Conservation (phyloP, 768 basidiomycete genomes). For the Psilocybe cubensis region DNA sequence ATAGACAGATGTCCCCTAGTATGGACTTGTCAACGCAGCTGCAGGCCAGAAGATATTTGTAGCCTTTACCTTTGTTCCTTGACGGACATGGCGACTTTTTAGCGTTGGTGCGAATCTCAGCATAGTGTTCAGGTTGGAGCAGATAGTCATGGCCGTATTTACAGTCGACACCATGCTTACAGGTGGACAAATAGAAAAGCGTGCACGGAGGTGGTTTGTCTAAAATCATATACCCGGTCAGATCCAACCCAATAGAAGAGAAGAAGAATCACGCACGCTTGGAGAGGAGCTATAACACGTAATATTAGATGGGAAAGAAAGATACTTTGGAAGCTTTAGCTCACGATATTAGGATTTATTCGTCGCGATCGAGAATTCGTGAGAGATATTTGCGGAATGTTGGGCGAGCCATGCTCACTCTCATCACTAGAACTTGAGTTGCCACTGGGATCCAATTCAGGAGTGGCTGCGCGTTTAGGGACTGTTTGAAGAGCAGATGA, state of each 20-base stretch:
- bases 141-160: constrained; percentile 67
- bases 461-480: constrained; percentile 32
- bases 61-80: constrained; percentile 53
- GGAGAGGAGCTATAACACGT: constrained; percentile 49
- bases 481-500: constrained; percentile 44
- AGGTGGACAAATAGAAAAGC: constrained; percentile 63
- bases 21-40: constrained; percentile 5
- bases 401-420: constrained; percentile 37
- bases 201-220: constrained; percentile 72
- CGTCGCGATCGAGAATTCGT: constrained; percentile 43
- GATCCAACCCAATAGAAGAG: constrained; percentile 3
- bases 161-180: constrained; percentile 61
- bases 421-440: constrained; percentile 50
- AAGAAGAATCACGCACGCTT: constrained; percentile 52
- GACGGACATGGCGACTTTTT: constrained; percentile 66
- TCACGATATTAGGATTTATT: constrained; percentile 57
- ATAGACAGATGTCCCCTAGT: constrained; percentile 57
- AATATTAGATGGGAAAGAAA: constrained; percentile 22
- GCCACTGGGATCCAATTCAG: constrained; percentile 46
- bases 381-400: constrained; percentile 27
- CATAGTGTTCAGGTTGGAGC: constrained; percentile 54
- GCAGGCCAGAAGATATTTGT: background rate
- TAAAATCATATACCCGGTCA: constrained; percentile 28
- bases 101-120: constrained; percentile 57
- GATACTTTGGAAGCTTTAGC: constrained; percentile 14